Conservation (phyloP, 1,139 yeast genomes). For the Saccharomyces hybrid region DNA sequence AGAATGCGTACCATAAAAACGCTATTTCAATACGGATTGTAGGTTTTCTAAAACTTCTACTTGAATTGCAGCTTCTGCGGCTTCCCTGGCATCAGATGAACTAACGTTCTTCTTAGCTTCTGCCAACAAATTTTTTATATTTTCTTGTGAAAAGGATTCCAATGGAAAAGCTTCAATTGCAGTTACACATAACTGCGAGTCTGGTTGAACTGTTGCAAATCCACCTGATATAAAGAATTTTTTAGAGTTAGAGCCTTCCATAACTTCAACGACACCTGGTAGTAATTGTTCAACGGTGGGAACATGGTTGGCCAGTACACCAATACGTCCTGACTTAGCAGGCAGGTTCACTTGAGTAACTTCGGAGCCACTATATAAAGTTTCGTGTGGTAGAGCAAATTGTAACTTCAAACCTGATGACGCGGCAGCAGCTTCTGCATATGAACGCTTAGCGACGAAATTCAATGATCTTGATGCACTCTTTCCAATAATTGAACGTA, state of each 20-base stretch:
- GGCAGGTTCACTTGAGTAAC: constrained; percentile 92
- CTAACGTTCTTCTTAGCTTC: constrained; percentile 93
- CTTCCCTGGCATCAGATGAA: constrained; percentile 78
- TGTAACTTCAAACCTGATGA: constrained; percentile 74
- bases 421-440: constrained; percentile 73
- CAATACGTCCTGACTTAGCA: constrained; percentile 92
- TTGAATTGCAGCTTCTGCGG: constrained; percentile 93
- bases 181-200: constrained; percentile 81
- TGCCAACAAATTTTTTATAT: constrained; percentile 72
- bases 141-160: constrained; percentile 76
- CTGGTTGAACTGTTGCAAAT: constrained; percentile 94
- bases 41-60: constrained; percentile 94
- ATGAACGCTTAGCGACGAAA: constrained; percentile 64
- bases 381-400: constrained; percentile 81
- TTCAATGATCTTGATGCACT: constrained; percentile 44
- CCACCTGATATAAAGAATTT: constrained; percentile 92
- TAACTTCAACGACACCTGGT: constrained; percentile 93
- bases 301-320: constrained; percentile 96
- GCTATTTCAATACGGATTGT: constrained; percentile 77
- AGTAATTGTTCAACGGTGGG: constrained; percentile 95
- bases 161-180: constrained; percentile 95
- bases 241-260: constrained; percentile 68
- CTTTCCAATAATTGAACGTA: constrained; percentile 34
- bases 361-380: constrained; percentile 32
- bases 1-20: not conserved